Conservation (phyloP, 2,329 filamentous ascomycete species). For the Amylocarpus encephaloides region DNA sequence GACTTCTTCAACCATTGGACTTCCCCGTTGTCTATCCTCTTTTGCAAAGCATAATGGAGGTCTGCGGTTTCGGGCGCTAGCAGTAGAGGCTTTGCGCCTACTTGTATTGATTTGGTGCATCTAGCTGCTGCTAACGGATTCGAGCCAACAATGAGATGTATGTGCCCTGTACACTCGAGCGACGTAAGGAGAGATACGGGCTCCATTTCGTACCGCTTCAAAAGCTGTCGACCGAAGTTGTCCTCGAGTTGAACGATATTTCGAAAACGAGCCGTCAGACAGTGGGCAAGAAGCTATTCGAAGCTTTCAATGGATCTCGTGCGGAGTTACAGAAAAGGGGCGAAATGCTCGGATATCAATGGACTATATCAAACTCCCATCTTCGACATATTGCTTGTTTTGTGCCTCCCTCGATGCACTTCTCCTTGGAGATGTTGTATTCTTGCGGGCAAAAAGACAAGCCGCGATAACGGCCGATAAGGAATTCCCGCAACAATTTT, state of each 20-base stretch:
- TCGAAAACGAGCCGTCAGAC: too few relatives aligned
- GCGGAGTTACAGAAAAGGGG: too few relatives aligned
- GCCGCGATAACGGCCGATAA: not conserved
- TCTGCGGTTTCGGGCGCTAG: slow-evolving; percentile 62
- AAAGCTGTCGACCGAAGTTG: not conserved
- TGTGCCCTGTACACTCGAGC: slow-evolving; percentile 60
- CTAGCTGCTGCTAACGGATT: slow-evolving; percentile 83
- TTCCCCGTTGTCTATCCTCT: slow-evolving; percentile 58
- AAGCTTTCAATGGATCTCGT: too few relatives aligned
- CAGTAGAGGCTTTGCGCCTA: slow-evolving; percentile 74
- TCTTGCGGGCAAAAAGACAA: not conserved
- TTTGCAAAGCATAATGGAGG: slow-evolving; percentile 51
- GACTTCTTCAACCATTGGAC: slow-evolving; percentile 59
- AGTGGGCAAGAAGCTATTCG: too few relatives aligned
- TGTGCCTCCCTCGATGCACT: not conserved
- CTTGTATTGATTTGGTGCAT: slow-evolving; percentile 71
- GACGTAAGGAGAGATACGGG: slow-evolving; percentile 59
- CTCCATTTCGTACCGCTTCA: slow-evolving; percentile 12
- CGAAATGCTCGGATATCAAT: not conserved
- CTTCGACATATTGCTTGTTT: too few relatives aligned
- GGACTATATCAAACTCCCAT: not conserved
- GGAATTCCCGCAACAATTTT: slow-evolving; percentile 2
- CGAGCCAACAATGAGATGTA: slow-evolving; percentile 81
- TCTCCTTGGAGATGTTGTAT: slow-evolving; percentile 4
- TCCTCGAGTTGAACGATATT: too few relatives aligned